These are phyloP conservation scores for Acacia acuminata DNA, from an alignment of 306 rosid genomes.

Conservation along the genomic window DNA sequence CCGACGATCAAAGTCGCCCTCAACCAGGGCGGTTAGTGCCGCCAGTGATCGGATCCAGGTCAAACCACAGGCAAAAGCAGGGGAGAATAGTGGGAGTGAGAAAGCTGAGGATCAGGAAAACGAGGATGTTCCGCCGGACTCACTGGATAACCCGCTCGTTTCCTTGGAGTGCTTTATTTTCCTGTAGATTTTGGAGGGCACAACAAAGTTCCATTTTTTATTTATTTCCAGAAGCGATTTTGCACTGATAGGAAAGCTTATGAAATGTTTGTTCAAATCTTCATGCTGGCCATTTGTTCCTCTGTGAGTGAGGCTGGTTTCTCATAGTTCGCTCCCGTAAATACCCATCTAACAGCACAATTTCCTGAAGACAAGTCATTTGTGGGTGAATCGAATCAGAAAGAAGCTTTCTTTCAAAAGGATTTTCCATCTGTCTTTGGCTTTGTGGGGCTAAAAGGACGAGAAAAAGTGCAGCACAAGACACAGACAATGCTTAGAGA, in stretches of 20 bases:
- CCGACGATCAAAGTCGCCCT: constrained; percentile 81
- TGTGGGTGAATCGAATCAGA: neutral
- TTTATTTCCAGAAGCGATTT: constrained; percentile 27
- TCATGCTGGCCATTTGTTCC: neutral
- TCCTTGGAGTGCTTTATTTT: constrained; percentile 95
- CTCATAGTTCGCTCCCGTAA: neutral
- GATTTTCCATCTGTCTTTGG: neutral
- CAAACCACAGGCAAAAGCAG: constrained; percentile 34
- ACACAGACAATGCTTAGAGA: neutral
- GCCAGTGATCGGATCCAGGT: constrained; percentile 36
- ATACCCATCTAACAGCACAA: neutral
- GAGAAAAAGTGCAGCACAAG: neutral
- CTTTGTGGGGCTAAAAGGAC: neutral
- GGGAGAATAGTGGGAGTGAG: constrained; percentile 22
- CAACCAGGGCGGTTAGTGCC: constrained; percentile 46
- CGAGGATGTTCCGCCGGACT: constrained; percentile 38
- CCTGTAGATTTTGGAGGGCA: constrained; percentile 49
- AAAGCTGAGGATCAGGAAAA: constrained; percentile 32
- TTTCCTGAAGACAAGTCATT: neutral
- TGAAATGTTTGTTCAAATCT: neutral
- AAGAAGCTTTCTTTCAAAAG: neutral
- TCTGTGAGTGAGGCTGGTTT: neutral
- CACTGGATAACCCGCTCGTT: constrained; percentile 76
- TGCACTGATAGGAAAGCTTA: constrained; percentile 26
- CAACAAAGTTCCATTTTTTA: neutral